These are phyloP conservation scores for Phaeolepiota aurea DNA, from an alignment of 768 basidiomycete genomes.

Conservation along the genomic window DNA sequence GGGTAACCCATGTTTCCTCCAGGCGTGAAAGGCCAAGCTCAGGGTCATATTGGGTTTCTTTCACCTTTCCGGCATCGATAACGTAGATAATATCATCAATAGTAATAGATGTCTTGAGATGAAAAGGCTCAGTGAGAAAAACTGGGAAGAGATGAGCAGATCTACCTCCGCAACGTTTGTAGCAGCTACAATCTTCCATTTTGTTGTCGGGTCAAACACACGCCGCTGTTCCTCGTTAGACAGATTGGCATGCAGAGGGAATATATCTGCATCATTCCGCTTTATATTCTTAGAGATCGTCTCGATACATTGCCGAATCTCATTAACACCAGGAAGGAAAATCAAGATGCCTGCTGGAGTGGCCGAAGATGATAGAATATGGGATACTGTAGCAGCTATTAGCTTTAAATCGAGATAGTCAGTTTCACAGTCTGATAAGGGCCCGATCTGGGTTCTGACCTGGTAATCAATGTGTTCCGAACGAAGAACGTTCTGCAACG, in stretches of 20 bases:
- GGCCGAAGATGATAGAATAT: conserved; percentile 45
- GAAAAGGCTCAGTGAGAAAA: too few species aligned
- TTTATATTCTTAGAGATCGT: conserved; percentile 31
- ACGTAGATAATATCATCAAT: conserved; percentile 87
- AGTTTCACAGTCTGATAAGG: neutral
- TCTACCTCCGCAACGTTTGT: conserved; percentile 88
- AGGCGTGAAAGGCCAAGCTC: conserved; percentile 67
- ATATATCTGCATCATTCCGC: conserved; percentile 36
- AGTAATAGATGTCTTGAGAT: conserved; percentile 86
- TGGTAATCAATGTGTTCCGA: conserved; percentile 68
- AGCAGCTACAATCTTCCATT: conserved; percentile 80
- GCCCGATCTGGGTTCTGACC: conserved; percentile 30
- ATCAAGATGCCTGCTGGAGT: conserved; percentile 67
- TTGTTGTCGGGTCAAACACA: conserved; percentile 56
- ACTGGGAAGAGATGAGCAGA: conserved; percentile 5
- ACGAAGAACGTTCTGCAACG: conserved; percentile 52
- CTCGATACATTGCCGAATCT: conserved; percentile 73
- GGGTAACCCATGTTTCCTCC: conserved; percentile 72
- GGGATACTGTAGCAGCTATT: conserved; percentile 53
- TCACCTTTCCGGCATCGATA: conserved; percentile 78
- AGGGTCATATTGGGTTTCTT: conserved; percentile 70
- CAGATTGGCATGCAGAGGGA: conserved; percentile 87
- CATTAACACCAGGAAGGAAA: conserved; percentile 87
- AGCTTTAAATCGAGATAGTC: conserved; percentile 30
- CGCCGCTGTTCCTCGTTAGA: conserved; percentile 75